These are phyloP conservation scores for sweet orange (Citrus sinensis) DNA, from an alignment of 345 rosid genomes.

Conservation along the genomic window DNA sequence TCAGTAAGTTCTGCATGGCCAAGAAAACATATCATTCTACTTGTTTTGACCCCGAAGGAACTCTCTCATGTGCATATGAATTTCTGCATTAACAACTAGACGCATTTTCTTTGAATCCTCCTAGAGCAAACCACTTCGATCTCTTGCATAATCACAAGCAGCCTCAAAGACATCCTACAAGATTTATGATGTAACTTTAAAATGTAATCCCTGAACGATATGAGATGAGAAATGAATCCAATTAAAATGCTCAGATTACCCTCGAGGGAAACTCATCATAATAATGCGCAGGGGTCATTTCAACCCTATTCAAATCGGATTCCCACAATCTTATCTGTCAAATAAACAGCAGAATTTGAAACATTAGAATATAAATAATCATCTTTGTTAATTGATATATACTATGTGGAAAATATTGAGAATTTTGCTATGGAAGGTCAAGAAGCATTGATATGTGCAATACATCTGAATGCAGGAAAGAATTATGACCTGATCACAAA, in stretches of 20 bases:
- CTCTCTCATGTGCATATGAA: constrained; percentile 78
- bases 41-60: constrained; percentile 64
- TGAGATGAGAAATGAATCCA: not conserved
- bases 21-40: constrained; percentile 7
- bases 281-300: constrained; percentile 67
- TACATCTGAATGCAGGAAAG: not conserved
- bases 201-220: not conserved
- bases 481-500: constrained; percentile 56
- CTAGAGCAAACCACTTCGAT: constrained; percentile 76
- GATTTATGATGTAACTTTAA: not conserved
- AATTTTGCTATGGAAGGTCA: not conserved
- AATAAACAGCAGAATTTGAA: not conserved
- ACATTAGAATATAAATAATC: not conserved
- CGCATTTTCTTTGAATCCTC: constrained; percentile 92
- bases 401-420: not conserved
- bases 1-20: too few relatives aligned
- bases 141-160: constrained; percentile 74
- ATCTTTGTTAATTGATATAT: not conserved
- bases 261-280: constrained; percentile 84
- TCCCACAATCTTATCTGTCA: constrained; percentile 95
- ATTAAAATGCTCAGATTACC: constrained; percentile 37
- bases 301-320: constrained; percentile 83
- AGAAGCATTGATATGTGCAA: not conserved
- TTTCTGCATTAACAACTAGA: constrained; percentile 70
- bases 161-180: constrained; percentile 77